Evolutionary conservation across 2,329 filamentous ascomycete species (phyloP), one percentile per base, ranked within the genome.

Genomic region (Allantophomopsis cytisporea): DNA sequence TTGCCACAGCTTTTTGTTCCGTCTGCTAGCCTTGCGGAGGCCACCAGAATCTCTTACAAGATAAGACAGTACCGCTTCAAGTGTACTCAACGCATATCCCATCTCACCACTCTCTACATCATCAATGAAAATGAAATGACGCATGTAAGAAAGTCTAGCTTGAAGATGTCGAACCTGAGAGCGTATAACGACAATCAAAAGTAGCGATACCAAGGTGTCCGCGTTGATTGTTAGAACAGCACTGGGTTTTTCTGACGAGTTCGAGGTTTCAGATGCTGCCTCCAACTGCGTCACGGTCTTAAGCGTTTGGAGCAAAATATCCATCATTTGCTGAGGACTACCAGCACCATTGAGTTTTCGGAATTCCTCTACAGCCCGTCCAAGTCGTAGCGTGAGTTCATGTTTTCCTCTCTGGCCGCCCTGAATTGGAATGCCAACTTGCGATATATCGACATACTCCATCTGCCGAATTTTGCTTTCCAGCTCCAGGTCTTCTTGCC

Each of bases 21-120:
- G 76, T 45, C 79, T 76, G 58, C 91, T 96, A 6, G 88, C 86
- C 55, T 79, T 83, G 44, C 88, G 76, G 42, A 98, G 63, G 4
- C 80, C 83, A 12, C 75, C 77, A 0, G 89, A 94, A 54, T 94
- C 88, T 44, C 79, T 74, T 7, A 80, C 74, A 2, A 98, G 72
- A 55, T 98, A 96, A 2, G 85, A 79, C 28, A 98, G 61, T 0
- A 98, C 91, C 6, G 87, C 91, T 58, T 98, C 91, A 43, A 96
- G 85, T 0, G 91, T 98, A 59, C 89, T 96, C 38, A 98, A 61
- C 0, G 89, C 88, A 59, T 98, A 98, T 7, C 91, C 91, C 67
- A 93, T 81, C 61, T 98, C 91, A 37, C 91, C 91, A 44, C 79
- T 93, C 48, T 98, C 91, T 7, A 98, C 87, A 60, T 98, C 91